Evolutionary conservation across 2,329 filamentous ascomycete genomes (phyloP).

Genomic region (Microsporum ferrugineum): DNA sequence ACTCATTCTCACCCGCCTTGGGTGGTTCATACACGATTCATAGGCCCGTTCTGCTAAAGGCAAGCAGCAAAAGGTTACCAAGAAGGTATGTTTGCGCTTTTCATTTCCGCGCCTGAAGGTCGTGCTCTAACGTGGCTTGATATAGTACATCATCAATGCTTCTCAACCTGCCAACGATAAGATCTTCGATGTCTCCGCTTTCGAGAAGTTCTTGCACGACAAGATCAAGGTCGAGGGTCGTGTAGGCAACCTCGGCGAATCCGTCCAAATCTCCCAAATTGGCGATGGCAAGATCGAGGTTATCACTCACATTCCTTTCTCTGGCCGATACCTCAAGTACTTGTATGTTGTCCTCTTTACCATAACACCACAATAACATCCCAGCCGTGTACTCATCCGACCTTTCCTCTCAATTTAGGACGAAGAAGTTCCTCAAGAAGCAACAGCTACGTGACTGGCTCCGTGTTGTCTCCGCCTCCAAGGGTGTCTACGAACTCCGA

Average conservation of each 20-base stretch:
- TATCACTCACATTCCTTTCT: constrained; percentile 94
- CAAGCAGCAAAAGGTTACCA: constrained; percentile 40
- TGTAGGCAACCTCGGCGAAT: constrained; percentile 94
- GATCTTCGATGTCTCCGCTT: constrained; percentile 98
- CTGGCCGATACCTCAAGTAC: constrained; percentile 99
- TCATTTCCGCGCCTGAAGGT: background rate
- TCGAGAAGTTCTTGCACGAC: constrained; percentile 99
- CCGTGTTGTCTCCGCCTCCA: constrained; percentile 92
- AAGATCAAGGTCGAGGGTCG: constrained; percentile 99
- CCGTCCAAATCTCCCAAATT: constrained; percentile 76
- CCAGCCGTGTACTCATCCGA: background rate
- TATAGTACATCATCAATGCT: constrained; percentile 96
- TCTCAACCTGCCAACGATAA: constrained; percentile 97
- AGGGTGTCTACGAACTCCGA: constrained; percentile 98
- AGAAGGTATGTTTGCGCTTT: constrained; percentile 30
- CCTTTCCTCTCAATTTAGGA: constrained; percentile 43
- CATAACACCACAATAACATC: background rate
- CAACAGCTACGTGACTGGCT: constrained; percentile 99
- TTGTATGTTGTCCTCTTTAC: constrained; percentile 51
- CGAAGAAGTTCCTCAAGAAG: constrained; percentile 99
- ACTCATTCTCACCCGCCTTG: constrained; percentile 42
- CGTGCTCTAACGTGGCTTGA: background rate
- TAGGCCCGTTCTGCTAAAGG: constrained; percentile 32
- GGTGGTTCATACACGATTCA: constrained; percentile 13
- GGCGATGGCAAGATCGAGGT: constrained; percentile 98